Conservation (phyloP, 805 yeast genomes). For the Candida dajiaensis region DNA sequence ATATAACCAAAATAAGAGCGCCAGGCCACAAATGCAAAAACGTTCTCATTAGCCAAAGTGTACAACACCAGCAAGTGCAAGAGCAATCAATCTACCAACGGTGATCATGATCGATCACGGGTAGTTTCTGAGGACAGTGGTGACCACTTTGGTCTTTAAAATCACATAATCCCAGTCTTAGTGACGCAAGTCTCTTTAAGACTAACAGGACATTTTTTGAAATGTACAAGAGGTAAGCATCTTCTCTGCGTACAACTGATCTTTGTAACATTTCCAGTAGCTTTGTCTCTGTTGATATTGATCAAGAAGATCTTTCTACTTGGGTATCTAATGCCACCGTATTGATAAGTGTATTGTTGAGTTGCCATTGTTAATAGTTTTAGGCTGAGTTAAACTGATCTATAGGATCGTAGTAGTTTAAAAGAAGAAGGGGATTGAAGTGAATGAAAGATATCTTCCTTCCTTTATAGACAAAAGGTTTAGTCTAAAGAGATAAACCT, state of each 20-base stretch:
- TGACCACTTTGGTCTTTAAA: not conserved
- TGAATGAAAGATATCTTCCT: not conserved
- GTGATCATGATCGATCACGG: not conserved
- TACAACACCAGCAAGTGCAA: not conserved
- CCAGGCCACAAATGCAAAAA: too few relatives aligned
- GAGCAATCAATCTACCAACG: not conserved
- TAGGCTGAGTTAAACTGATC: too few relatives aligned
- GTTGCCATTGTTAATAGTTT: not conserved
- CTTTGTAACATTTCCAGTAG: not conserved
- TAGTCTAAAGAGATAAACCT: not conserved
- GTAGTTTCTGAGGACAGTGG: not conserved
- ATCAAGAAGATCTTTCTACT: not conserved
- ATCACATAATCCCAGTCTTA: not conserved
- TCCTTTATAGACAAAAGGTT: not conserved
- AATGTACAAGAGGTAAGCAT: not conserved
- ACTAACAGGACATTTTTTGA: not conserved
- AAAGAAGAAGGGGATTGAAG: not conserved
- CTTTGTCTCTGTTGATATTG: not conserved
- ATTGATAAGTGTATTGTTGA: not conserved
- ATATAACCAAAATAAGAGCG: too few relatives aligned
- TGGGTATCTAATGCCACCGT: not conserved
- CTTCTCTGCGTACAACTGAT: not conserved
- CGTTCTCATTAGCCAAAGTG: too few relatives aligned
- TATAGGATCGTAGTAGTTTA: not conserved
- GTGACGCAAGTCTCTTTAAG: not conserved